Base-by-base conservation (phyloP, 768 basidiomycete genomes). In the Termitomyces sp. region DNA sequence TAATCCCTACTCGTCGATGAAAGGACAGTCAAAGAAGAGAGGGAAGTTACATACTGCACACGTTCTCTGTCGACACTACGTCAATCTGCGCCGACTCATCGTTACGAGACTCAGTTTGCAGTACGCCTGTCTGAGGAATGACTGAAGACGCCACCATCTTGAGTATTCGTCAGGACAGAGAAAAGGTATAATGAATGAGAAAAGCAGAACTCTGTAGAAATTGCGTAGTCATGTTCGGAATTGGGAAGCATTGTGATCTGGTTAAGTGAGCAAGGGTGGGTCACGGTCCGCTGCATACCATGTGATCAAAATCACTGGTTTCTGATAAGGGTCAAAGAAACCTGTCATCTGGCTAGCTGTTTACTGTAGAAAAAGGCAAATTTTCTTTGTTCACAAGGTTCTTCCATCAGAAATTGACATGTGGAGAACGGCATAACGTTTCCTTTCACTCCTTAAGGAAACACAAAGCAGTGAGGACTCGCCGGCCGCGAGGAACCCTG, bases 91-190 rank as follows among this genome's bases (percentile, higher is more conserved):
- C 36, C n/a, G 68, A 67, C 24, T 58, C 54, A 4, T 58, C 52
- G 58, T 73, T 73, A 44, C 65, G 55, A 46, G 60, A 58, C 49
- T 73, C 73, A 3, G 72, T 73, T 30, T 70, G 68, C 13, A 71
- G 54, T n/a, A 61, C 63, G 33, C 64, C 67, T 42, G 64, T 58
- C 30, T 30, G 22, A 52, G 59, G 39, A n/a, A 56, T 56, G 3
- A 37, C 20, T 55, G 44, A 44, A 22, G 52, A 50, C 27, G 22
- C 44, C 15, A 18, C 34, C 46, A 11, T 31, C 7, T 6, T 5
- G 9, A n/a, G 30, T 12, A 5, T 50, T 22, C n/a, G 30, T 20
- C n/a, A 50, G 33, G 15, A 7, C 20, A 24, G 15, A 24, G 7
- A 8, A 13, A 36, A 33, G n/a, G 47, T 7, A 47, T 18, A 31